Evolutionary conservation across 225 moss, liverwort and hornwort genomes (phyloP).

Genomic region (Thuidium tamariscinum): DNA sequence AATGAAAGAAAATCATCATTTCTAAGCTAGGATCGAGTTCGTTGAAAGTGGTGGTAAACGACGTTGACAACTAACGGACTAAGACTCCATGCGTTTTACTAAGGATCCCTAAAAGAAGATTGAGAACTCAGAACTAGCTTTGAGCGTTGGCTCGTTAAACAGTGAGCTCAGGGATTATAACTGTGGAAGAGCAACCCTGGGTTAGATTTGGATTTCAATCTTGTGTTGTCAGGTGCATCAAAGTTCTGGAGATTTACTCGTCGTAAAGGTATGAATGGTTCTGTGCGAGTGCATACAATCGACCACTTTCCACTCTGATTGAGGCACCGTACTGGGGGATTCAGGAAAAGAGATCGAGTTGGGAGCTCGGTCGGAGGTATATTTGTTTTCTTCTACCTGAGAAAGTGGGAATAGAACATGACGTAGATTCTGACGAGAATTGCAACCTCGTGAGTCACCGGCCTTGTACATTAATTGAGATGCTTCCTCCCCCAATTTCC

Average conservation of each 20-base stretch:
- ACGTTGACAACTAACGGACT: neutral
- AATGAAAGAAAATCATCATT: neutral
- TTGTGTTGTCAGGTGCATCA: neutral
- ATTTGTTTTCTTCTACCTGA: neutral
- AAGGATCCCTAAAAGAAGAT: neutral
- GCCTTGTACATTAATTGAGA: neutral
- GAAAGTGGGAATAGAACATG: neutral
- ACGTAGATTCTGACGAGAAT: neutral
- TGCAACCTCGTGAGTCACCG: neutral
- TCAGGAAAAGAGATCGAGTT: neutral
- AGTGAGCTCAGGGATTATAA: neutral
- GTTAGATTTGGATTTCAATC: neutral
- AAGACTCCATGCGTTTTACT: neutral
- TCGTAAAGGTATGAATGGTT: neutral
- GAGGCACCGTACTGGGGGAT: neutral
- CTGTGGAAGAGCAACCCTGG: neutral
- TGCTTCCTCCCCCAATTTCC: neutral
- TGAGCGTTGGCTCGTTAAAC: neutral
- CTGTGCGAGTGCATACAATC: neutral
- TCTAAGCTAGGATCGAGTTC: neutral
- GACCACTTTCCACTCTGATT: neutral
- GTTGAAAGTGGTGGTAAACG: neutral
- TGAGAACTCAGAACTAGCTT: neutral
- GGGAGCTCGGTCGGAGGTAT: neutral
- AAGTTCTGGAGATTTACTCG: neutral